Evolutionary conservation across 805 yeast genomes (phyloP).

Genomic region (Brettanomyces bruxellensis): DNA sequence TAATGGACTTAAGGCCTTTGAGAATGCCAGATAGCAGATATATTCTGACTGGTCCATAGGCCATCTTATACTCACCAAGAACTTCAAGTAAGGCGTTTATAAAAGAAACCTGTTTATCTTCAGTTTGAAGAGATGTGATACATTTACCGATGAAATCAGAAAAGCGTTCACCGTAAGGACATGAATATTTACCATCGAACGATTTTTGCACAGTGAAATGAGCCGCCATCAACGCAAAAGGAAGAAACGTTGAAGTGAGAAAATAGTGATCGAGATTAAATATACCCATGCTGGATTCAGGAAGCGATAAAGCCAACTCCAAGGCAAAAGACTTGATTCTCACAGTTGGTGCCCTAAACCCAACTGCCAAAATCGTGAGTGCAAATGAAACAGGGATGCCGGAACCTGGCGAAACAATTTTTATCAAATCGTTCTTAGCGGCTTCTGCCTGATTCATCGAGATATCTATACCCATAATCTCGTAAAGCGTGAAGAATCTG

Average conservation of each 20-base stretch:
- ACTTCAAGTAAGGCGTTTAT: conserved; percentile 31
- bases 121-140: conserved; percentile 20
- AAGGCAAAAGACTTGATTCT: conserved; percentile 60
- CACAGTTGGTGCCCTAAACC: conserved; percentile 68
- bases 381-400: conserved; percentile 64
- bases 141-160: conserved; percentile 34
- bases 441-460: conserved; percentile 82
- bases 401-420: conserved; percentile 40
- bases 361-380: conserved; percentile 62
- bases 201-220: conserved; percentile 39
- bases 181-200: conserved; percentile 24
- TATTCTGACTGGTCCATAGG: conserved; percentile 65
- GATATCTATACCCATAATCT: conserved; percentile 76
- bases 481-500: conserved; percentile 63
- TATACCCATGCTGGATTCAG: conserved; percentile 33
- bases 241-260: conserved; percentile 38
- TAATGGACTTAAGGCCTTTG: conserved; percentile 32
- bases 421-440: conserved; percentile 54
- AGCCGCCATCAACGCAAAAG: conserved; percentile 53
- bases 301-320: conserved; percentile 45
- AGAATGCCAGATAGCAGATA: conserved; percentile 50
- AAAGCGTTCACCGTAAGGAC: conserved; percentile 52
- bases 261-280: conserved; percentile 35
- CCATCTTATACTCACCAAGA: conserved; percentile 36
- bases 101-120: conserved; percentile 4